phyloP scores from a whole-genome alignment of 768 basidiomycete species.

The Candolleomyces efflorescens region DNA sequence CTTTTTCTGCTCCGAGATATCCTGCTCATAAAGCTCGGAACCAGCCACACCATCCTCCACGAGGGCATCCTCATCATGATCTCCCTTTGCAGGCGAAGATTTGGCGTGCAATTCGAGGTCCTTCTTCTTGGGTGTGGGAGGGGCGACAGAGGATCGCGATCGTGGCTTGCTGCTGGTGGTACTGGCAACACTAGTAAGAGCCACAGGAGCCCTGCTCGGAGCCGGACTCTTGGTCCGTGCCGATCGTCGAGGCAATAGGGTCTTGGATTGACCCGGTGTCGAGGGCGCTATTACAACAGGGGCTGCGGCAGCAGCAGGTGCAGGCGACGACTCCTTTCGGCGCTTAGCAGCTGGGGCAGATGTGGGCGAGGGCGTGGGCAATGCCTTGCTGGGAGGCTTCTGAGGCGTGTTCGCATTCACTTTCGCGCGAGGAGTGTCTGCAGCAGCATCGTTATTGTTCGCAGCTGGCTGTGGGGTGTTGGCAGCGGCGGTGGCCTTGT shows the following conservation, averaged over 20 bases:
- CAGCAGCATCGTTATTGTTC: slow-evolving; percentile 7
- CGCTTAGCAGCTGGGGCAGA: slow-evolving; percentile 45
- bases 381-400: slow-evolving; percentile 22
- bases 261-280: slow-evolving; percentile 7
- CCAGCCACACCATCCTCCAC: slow-evolving; percentile 51
- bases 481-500: slow-evolving; percentile 30
- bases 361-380: slow-evolving; percentile 40
- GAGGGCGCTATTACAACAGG: not conserved
- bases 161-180: slow-evolving; percentile 16
- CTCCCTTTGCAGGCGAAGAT: slow-evolving; percentile 44
- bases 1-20: slow-evolving; percentile 74
- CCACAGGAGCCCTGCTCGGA: slow-evolving; percentile 1
- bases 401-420: slow-evolving; percentile 8
- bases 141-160: slow-evolving; percentile 21
- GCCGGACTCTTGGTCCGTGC: slow-evolving; percentile 16
- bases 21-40: slow-evolving; percentile 60
- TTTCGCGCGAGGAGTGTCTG: slow-evolving; percentile 1
- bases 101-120: slow-evolving; percentile 28
- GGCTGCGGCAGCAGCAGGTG: slow-evolving; percentile 20
- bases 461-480: slow-evolving; percentile 23
- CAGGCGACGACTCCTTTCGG: slow-evolving; percentile 59
- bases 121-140: slow-evolving; percentile 23
- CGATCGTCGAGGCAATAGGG: slow-evolving; percentile 12
- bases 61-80: slow-evolving; percentile 52
- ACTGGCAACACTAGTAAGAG: not conserved